These are phyloP conservation scores for Rhynchospora tenuis DNA, from an alignment of 176 grass and related monocot genomes.

Conservation along the genomic window DNA sequence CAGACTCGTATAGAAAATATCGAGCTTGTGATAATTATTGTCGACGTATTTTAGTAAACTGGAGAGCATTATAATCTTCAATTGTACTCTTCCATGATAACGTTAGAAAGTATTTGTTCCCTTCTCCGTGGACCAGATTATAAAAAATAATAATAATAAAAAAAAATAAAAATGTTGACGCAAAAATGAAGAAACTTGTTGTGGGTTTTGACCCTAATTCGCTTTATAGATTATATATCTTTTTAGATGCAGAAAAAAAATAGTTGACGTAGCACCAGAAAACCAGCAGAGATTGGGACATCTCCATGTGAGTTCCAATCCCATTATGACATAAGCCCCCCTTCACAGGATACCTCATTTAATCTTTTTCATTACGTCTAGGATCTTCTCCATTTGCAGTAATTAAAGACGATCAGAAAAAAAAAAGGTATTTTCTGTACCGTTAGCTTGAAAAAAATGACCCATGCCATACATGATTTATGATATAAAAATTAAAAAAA, in stretches of 20 bases:
- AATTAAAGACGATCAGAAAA: neutral
- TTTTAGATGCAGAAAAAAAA: neutral
- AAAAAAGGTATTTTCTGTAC: neutral
- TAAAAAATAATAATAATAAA: neutral
- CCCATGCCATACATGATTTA: too few relatives aligned
- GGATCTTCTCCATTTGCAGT: neutral
- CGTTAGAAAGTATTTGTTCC: neutral
- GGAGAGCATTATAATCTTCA: neutral
- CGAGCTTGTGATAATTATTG: neutral
- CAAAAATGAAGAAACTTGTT: neutral
- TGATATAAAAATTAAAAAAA: too few relatives aligned
- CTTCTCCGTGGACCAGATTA: neutral
- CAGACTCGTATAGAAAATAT: neutral
- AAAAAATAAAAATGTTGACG: neutral
- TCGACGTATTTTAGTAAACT: neutral
- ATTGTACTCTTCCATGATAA: neutral
- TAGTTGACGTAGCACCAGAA: neutral
- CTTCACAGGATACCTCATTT: neutral
- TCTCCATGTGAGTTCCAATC: constrained; percentile 12
- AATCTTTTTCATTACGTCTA: neutral
- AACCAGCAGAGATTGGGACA: constrained; percentile 19
- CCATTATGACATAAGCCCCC: neutral
- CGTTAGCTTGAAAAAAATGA: neutral
- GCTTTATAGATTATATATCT: neutral
- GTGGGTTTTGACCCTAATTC: neutral